A percentile compares a stretch with the other conserved stretches of the same genome.
These are phyloP conservation scores for Cyclanthera cordifolia DNA, from an alignment of 306 rosid species.

Conservation along the genomic window DNA sequence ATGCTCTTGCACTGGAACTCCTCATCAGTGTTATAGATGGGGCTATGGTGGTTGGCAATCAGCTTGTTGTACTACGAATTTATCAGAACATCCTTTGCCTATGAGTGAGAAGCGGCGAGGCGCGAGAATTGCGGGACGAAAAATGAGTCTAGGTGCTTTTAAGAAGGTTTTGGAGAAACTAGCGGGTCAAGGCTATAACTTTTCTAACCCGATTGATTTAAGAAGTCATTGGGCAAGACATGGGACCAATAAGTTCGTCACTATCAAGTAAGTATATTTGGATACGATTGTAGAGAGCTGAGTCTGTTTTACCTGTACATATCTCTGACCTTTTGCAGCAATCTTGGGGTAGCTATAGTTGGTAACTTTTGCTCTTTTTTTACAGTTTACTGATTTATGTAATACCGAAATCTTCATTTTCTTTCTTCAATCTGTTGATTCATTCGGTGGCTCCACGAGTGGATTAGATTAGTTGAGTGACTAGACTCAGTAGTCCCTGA, in stretches of 20 bases:
- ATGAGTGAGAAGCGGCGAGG: slow-evolving; percentile 97
- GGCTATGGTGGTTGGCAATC: slow-evolving; percentile 99
- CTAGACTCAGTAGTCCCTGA: not conserved
- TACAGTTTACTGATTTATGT: not conserved
- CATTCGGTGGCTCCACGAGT: too few relatives aligned
- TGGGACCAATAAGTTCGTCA: slow-evolving; percentile 97
- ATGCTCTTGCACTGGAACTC: slow-evolving; percentile 82
- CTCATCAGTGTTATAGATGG: slow-evolving; percentile 94
- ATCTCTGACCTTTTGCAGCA: slow-evolving; percentile 11
- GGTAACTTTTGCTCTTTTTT: not conserved
- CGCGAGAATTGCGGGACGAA: slow-evolving; percentile 94
- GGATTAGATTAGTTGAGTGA: too few relatives aligned
- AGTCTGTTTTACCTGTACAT: slow-evolving; percentile 13
- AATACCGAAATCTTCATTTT: too few relatives aligned
- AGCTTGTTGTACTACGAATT: slow-evolving; percentile 87
- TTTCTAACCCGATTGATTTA: slow-evolving; percentile 79
- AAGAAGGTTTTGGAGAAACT: slow-evolving; percentile 97
- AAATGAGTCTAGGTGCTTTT: slow-evolving; percentile 98
- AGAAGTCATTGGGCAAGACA: slow-evolving; percentile 94
- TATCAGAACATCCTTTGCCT: slow-evolving; percentile 81
- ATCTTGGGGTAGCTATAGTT: not conserved
- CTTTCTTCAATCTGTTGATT: not conserved
- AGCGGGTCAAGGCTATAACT: slow-evolving; percentile 87
- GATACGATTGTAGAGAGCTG: not conserved
- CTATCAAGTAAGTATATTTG: slow-evolving; percentile 63